phyloP scores from a whole-genome alignment of 2,329 filamentous ascomycete genomes.

The Colletotrichum orbiculare region DNA sequence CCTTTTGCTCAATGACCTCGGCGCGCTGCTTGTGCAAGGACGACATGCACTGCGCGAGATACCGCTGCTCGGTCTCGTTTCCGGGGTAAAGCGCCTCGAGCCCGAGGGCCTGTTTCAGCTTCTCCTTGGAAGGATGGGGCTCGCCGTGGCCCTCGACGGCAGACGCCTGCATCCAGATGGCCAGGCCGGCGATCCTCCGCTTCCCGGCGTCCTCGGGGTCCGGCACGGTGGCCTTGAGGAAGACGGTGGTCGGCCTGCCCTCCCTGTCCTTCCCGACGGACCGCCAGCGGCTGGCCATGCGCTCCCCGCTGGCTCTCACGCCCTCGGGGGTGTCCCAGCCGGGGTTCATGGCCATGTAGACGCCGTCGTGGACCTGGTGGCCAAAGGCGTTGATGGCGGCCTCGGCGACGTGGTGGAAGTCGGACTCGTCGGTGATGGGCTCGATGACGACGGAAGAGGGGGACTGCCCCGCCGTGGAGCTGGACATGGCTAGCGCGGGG shows the following conservation, averaged over 20 bases:
- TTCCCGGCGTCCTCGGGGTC: slow-evolving; percentile 41
- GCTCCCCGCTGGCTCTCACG: slow-evolving; percentile 46
- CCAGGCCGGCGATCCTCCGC: slow-evolving; percentile 59
- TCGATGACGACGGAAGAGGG: slow-evolving; percentile 40
- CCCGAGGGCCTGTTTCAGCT: slow-evolving; percentile 45
- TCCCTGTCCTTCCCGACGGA: slow-evolving; percentile 51
- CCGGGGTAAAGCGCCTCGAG: slow-evolving; percentile 54
- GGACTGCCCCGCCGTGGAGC: slow-evolving; percentile 11
- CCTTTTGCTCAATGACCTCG: slow-evolving; percentile 54
- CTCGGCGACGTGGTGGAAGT: slow-evolving; percentile 43
- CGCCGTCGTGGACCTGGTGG: slow-evolving; percentile 58
- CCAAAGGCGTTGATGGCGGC: slow-evolving; percentile 55
- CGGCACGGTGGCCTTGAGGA: slow-evolving; percentile 63
- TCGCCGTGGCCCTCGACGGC: slow-evolving; percentile 60
- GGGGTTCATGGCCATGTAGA: slow-evolving; percentile 64
- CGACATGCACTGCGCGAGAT: slow-evolving; percentile 54
- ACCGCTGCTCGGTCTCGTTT: slow-evolving; percentile 57
- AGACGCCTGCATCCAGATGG: slow-evolving; percentile 66
- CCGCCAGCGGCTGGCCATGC: slow-evolving; percentile 55
- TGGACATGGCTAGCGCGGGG: slow-evolving; percentile 17
- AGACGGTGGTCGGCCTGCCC: slow-evolving; percentile 61
- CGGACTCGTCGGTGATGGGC: slow-evolving; percentile 42
- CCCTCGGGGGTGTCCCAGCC: slow-evolving; percentile 65
- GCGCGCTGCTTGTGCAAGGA: slow-evolving; percentile 57
- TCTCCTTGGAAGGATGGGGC: slow-evolving; percentile 42